Evolutionary conservation across 345 rosid species (phyloP).

Genomic region (Erucastrum elatum): DNA sequence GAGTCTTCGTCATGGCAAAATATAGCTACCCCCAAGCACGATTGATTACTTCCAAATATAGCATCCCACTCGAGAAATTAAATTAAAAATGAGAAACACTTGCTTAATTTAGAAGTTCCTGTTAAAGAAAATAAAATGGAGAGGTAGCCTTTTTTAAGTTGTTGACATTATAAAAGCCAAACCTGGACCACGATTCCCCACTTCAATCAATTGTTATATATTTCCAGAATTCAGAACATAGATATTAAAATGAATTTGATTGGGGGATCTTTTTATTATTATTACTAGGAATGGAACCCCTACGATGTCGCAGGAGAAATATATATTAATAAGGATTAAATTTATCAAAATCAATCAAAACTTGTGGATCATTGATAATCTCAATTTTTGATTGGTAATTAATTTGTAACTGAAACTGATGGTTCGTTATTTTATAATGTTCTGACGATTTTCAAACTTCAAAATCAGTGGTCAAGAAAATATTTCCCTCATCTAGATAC

Average conservation of each 20-base stretch:
- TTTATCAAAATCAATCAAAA: too few relatives aligned
- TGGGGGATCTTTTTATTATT: constrained; percentile 20
- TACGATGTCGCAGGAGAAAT: too few relatives aligned
- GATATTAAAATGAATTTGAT: background rate
- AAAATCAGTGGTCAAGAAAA: too few relatives aligned
- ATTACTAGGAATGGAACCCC: too few relatives aligned
- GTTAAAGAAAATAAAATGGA: constrained; percentile 7
- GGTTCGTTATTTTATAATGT: too few relatives aligned
- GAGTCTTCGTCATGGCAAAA: constrained; percentile 26
- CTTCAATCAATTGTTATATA: constrained; percentile 11
- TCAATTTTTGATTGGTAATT: too few relatives aligned
- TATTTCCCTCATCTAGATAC: too few relatives aligned
- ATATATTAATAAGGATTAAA: too few relatives aligned
- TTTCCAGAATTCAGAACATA: background rate
- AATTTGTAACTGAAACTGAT: too few relatives aligned
- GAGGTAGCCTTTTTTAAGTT: constrained; percentile 11
- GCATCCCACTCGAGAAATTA: constrained; percentile 33
- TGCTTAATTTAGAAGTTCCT: constrained; percentile 39
- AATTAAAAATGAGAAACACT: constrained; percentile 19
- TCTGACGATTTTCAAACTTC: too few relatives aligned
- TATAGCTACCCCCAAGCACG: constrained; percentile 25
- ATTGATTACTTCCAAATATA: constrained; percentile 35
- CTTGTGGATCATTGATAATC: too few relatives aligned
- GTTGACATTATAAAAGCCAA: constrained; percentile 40
- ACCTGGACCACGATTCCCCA: constrained; percentile 42